phyloP scores from a whole-genome alignment of 768 basidiomycete species.

The Lyophyllum decastes region DNA sequence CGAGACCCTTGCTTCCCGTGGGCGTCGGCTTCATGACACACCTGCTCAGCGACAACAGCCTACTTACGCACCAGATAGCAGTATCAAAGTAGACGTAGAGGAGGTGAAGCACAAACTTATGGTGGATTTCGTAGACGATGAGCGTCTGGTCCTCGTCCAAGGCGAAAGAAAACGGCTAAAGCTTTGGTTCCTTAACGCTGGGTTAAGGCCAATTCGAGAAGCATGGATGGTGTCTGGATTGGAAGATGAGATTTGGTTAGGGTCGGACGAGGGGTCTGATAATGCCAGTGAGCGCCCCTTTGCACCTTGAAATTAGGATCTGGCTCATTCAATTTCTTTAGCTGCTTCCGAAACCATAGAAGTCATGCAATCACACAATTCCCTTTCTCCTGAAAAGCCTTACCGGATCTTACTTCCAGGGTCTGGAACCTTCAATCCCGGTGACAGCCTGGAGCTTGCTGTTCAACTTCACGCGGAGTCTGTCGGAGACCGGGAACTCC shows the following conservation, averaged over 20 bases:
- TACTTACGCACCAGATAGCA: slow-evolving; percentile 70
- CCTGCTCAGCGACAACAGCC: slow-evolving; percentile 65
- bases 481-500: slow-evolving; percentile 51
- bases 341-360: slow-evolving; percentile 29
- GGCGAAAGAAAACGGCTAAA: slow-evolving; percentile 64
- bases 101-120: slow-evolving; percentile 65
- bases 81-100: slow-evolving; percentile 62
- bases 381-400: slow-evolving; percentile 48
- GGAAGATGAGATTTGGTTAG: slow-evolving; percentile 66
- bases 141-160: slow-evolving; percentile 53
- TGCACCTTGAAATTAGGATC: neutral
- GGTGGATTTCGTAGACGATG: slow-evolving; percentile 56
- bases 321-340: neutral
- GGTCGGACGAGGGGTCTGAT: slow-evolving; percentile 17
- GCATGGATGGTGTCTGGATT: slow-evolving; percentile 68
- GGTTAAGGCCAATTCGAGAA: slow-evolving; percentile 59
- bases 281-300: slow-evolving; percentile 5
- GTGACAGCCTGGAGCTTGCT: slow-evolving; percentile 50
- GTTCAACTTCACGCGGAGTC: slow-evolving; percentile 55
- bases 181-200: slow-evolving; percentile 69
- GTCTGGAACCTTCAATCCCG: slow-evolving; percentile 41
- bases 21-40: slow-evolving; percentile 76
- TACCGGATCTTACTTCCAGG: slow-evolving; percentile 41
- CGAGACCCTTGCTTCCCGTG: slow-evolving; percentile 71
- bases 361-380: slow-evolving; percentile 51